Percentiles rank a stretch among this genome's conserved stretches.
These are phyloP conservation scores for Alternaria brassicae DNA, from an alignment of 2,329 filamentous ascomycete genomes.

Conservation along the genomic window DNA sequence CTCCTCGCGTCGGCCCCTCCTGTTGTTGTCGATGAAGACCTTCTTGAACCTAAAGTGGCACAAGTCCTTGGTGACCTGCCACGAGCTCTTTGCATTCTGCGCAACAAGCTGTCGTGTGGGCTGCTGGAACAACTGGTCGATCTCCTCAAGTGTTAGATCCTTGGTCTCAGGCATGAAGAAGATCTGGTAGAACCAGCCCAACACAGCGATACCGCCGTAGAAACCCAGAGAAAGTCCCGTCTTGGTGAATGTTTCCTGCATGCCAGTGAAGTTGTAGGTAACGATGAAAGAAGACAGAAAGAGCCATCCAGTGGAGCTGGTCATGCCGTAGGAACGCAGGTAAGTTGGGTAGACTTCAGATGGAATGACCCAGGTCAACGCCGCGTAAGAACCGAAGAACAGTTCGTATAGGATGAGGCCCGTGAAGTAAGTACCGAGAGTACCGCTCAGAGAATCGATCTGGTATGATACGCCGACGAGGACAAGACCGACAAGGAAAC, in stretches of 20 bases:
- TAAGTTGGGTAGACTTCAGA: conserved; percentile 77
- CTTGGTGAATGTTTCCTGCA: conserved; percentile 71
- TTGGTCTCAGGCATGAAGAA: conserved; percentile 80
- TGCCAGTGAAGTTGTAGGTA: conserved; percentile 76
- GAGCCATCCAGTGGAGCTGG: conserved; percentile 69
- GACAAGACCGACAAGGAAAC: conserved; percentile 73
- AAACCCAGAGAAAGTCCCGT: conserved; percentile 74
- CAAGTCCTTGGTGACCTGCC: conserved; percentile 56
- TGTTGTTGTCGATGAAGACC: conserved; percentile 54
- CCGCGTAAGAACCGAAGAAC: conserved; percentile 49
- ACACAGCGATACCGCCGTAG: conserved; percentile 74
- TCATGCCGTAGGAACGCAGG: conserved; percentile 76
- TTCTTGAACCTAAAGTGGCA: conserved; percentile 55
- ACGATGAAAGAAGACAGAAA: conserved; percentile 77
- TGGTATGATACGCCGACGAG: conserved; percentile 71
- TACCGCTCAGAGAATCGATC: conserved; percentile 57
- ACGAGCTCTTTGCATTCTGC: conserved; percentile 52
- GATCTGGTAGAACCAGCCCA: conserved; percentile 76
- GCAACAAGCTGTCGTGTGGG: conserved; percentile 69
- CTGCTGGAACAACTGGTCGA: conserved; percentile 70
- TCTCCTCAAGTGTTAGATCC: conserved; percentile 72
- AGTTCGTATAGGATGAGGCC: conserved; percentile 62
- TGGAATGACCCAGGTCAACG: conserved; percentile 55
- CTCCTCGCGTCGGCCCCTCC: conserved; percentile 15
- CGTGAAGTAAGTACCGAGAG: conserved; percentile 67